Evolutionary conservation across 768 basidiomycete genomes (phyloP), one percentile per base, ranked within the genome.

Genomic region (Pleurotus salmoneostramineus): DNA sequence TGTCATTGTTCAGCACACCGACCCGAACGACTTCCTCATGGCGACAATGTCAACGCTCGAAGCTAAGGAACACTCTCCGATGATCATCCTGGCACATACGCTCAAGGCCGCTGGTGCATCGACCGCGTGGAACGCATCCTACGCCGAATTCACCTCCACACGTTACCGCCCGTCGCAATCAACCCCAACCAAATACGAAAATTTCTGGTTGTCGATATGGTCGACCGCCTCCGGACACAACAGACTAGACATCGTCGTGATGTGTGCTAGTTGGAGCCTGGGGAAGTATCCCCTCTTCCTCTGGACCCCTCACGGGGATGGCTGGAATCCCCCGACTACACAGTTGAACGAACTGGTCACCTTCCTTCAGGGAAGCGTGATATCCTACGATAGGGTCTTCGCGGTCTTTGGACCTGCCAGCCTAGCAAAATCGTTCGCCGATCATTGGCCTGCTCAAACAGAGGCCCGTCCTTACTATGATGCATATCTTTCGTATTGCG

Each of bases 271-370:
- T 47, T 76, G 72, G 58, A 71, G 70, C 15, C 60, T 75, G 45
- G 78, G 83, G 50, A 70, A 77, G 47, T 74, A 82, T 55, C 84
- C 83, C 32, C 68, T 83, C 56, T 85, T 84, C 65, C 61, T 84
- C 40, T 83, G 79, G 77, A 69, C 74, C 14, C 69, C 74, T 6
- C 69, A 67, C 17, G 15, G 61, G 6, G 65, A 67, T 27, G 12
- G 62, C 65, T 57, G 56, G 21, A 27, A 27, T 27, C 21, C 21
- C 21, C 21, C 21, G 21, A 27, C 21, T 27, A 27, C 21, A 27
- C 21, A 27, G 21, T 27, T 27, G 64, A 2, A 40, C 37, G 57
- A 69, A 15, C 61, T 73, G 12, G 17, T 70, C 7, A 49, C 69
- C 14, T 72, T 17, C 15, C 10, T 70, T 69, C 64, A 79, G 33